Base-by-base conservation (phyloP, 2,329 filamentous ascomycete genomes). In the Trichoderma guizhouense region DNA sequence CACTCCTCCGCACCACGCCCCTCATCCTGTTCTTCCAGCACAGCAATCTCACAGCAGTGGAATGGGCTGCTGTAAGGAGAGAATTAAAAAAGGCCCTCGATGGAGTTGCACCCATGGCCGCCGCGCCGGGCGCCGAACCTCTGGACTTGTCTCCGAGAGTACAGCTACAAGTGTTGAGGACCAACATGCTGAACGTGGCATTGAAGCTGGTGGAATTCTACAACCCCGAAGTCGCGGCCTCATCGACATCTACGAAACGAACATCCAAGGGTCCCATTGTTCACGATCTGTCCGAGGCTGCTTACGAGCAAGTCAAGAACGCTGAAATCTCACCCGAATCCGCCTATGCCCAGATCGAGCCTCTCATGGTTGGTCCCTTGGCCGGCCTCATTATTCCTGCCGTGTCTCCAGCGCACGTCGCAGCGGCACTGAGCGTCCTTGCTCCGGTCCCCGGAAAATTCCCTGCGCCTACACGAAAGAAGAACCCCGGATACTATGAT, bases 181-280 rank as follows among this genome's bases (percentile, higher is more conserved):
- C 93, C 15, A 92, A 93, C 78, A 97, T 99, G 79, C 93, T 99
- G 79, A 91, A 91, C 75, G 90, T 93, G 21, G 95, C 95, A 1
- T 84, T 98, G 73, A 91, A 92, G 75, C 89, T 98, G 66, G 91
- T 95, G 73, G 95, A 98, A 79, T 97, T 94, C 82, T 97, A 89
- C 79, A 88, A 88, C 79, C 87, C 86, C 74, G 82, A 82, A 51
- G 80, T 76, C 5, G 81, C 83, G 21, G 75, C 79, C 6, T 77
- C 80, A 15, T 77, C 78, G 34, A 76, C 80, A 3, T 76, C 74
- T 3, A 80, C 77, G 4, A 76, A 74, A 2, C 77, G 79, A n/a
- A 79, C 81, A 18, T 71, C 75, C 3, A 73, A 77, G 57, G 77
- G 82, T 21, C 77, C 80, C 67, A 71, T 85, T 76, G 76, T 82